phyloP scores from a whole-genome alignment of 2,329 filamentous ascomycete genomes.

The Pyrenophora seminiperda region DNA sequence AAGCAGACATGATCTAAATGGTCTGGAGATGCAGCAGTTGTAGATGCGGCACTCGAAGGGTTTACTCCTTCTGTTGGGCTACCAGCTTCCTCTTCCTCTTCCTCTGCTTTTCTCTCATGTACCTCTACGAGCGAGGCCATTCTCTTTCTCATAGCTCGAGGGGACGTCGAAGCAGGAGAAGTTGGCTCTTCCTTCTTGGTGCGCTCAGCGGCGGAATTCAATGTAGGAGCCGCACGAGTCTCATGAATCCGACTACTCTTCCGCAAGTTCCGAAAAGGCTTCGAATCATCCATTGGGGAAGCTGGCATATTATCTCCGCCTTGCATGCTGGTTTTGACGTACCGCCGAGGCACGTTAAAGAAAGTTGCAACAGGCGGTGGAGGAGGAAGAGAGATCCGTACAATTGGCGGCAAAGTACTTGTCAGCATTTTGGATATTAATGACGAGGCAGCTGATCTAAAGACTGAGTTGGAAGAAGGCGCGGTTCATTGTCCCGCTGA shows the following conservation, averaged over 20 bases:
- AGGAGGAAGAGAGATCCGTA: conserved; percentile 25
- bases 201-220: conserved; percentile 17
- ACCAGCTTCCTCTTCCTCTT: conserved; percentile 15
- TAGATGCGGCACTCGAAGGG: conserved; percentile 36
- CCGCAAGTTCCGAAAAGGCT: conserved; percentile 28
- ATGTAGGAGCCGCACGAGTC: conserved; percentile 28
- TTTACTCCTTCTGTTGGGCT: conserved; percentile 27
- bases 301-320: conserved; percentile 21
- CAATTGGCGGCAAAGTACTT: conserved; percentile 41
- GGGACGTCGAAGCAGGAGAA: conserved; percentile 25
- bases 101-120: conserved; percentile 19
- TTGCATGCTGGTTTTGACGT: conserved; percentile 43
- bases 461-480: conserved; percentile 36
- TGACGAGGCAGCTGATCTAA: conserved; percentile 35
- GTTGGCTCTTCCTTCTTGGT: conserved; percentile 26
- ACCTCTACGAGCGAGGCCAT: conserved; percentile 28
- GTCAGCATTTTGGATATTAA: conserved; percentile 40
- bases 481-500: conserved; percentile 43
- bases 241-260: conserved; percentile 39
- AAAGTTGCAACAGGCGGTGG: conserved; percentile 39
- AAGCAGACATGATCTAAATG: conserved; percentile 63
- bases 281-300: conserved; percentile 30
- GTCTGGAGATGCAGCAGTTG: conserved; percentile 31
- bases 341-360: conserved; percentile 43
- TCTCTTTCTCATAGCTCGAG: conserved; percentile 33